These are phyloP conservation scores for Cercospora citrullina DNA, from an alignment of 2,329 filamentous ascomycete genomes.

Conservation along the genomic window DNA sequence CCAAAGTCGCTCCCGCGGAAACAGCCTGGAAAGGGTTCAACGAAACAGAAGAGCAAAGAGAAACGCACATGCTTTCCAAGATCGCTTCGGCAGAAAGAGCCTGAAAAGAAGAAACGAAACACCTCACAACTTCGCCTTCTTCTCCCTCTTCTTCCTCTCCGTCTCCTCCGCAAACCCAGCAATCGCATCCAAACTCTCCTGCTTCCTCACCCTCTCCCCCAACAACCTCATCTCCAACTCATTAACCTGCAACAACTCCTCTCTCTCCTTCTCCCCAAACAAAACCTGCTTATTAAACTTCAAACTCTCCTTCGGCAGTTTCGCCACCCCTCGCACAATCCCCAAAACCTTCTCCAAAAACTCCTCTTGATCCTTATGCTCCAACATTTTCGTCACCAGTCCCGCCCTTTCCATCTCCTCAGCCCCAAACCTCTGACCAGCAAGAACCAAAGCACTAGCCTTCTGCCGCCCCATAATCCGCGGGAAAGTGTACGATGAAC, in stretches of 20 bases:
- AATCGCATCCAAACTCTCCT: constrained; percentile 28
- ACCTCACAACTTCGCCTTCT: constrained; percentile 19
- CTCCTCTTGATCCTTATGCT: constrained; percentile 20
- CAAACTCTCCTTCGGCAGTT: constrained; percentile 25
- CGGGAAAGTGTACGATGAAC: constrained; percentile 24
- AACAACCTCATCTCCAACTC: constrained; percentile 24
- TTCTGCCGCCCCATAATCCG: constrained; percentile 29
- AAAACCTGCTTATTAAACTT: constrained; percentile 21
- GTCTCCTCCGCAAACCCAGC: constrained; percentile 26
- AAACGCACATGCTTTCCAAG: not conserved
- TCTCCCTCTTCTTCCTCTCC: constrained; percentile 28
- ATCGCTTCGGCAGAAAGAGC: not conserved
- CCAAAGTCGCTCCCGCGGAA: not conserved
- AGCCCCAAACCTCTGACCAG: constrained; percentile 24
- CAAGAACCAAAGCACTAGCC: constrained; percentile 27
- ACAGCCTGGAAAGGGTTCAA: not conserved
- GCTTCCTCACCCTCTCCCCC: constrained; percentile 21
- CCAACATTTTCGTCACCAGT: constrained; percentile 25
- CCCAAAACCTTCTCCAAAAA: constrained; percentile 27
- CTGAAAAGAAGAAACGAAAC: not conserved
- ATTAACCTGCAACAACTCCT: constrained; percentile 28
- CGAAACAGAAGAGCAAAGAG: not conserved
- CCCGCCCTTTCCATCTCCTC: constrained; percentile 25
- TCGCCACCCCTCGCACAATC: constrained; percentile 25
- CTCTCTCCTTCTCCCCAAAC: constrained; percentile 25